Base-by-base conservation (phyloP, 352 stramenopile genomes). In the Globisporangium solare region DNA sequence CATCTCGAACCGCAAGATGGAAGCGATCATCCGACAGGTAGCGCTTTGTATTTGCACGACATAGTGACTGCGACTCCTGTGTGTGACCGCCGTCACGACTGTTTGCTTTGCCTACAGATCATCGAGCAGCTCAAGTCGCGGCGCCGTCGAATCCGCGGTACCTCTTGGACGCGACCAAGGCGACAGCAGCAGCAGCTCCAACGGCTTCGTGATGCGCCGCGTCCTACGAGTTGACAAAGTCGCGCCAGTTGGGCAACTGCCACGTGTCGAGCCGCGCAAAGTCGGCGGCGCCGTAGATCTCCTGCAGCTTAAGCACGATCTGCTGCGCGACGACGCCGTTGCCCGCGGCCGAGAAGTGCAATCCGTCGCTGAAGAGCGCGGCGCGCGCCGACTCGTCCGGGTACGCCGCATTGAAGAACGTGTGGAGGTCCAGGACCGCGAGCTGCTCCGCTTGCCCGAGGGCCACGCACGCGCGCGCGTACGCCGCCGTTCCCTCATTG, bases 1-100 rank as follows among this genome's bases (percentile, higher is more conserved):
- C 43, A 80, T 88, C 41, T 81, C 77, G 13, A 70, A 73, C 35
- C 68, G 71, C 40, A 81, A 82, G 56, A 86, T 88, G 74, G 77
- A 88, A 63, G 43, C 53, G 27, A 60, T 88, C 47, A 71, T 88
- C 47, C 74, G 74, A 22, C 61, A 74, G 56, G 73, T 82, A 27
- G 49, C 21, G n/a, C 5, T 12, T 13, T 50, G 10, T 43, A 13
- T 18, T 17, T 31, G 22, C 35, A 17, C 6, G 40, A 14, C 24
- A 43, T 43, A 15, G 11, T 35, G 27, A 54, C n/a, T n/a, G n/a
- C n/a, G 22, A 35, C n/a, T 46, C 24, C 24, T 27, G 2, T 27
- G 5, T 27, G 24, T n/a, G n/a, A n/a, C n/a, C n/a, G 5, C 24
- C 24, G 5, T 5, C 24, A 27, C 24, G 24, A 27, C 24, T 27